A percentile compares a stretch with the other conserved stretches of the same genome.
These are phyloP conservation scores for Eimeria necatrix DNA, from an alignment of 169 alveolate species.

Conservation along the genomic window DNA sequence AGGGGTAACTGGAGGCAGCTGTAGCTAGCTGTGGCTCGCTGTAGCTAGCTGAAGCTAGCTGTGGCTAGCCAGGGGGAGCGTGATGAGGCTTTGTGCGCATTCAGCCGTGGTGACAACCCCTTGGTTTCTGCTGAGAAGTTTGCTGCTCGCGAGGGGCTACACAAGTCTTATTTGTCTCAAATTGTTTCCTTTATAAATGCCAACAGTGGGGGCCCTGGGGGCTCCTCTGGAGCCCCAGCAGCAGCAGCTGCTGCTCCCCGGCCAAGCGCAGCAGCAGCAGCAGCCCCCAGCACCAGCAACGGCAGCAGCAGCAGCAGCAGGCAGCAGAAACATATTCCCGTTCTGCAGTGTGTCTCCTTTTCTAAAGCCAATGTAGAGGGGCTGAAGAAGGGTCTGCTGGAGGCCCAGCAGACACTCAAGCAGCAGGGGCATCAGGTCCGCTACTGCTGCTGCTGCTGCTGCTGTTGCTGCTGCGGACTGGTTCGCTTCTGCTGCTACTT, in stretches of 20 bases:
- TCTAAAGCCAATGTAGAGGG: constrained; percentile 19
- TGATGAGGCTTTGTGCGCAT: background rate
- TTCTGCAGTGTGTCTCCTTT: constrained; percentile 37
- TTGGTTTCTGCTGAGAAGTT: constrained; percentile 91
- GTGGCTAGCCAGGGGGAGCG: background rate
- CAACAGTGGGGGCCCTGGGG: constrained; percentile 40
- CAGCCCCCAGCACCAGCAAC: constrained; percentile 26
- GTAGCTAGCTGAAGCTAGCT: background rate
- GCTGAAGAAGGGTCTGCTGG: constrained; percentile 16
- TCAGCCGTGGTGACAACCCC: constrained; percentile 85
- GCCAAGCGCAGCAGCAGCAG: background rate
- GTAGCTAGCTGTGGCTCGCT: background rate
- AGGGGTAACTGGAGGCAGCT: background rate
- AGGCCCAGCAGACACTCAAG: constrained; percentile 53
- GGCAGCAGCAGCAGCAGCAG: constrained; percentile 34
- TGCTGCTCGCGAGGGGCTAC: constrained; percentile 87
- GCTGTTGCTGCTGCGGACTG: constrained; percentile 1
- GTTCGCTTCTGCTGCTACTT: constrained; percentile 15
- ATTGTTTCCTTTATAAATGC: constrained; percentile 60
- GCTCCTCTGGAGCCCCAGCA: background rate
- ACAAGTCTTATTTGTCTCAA: constrained; percentile 55
- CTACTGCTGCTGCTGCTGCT: constrained; percentile 28
- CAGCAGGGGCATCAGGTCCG: background rate
- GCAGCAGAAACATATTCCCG: constrained; percentile 19
- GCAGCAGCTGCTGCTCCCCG: constrained; percentile 1